A percentile compares a stretch with the other conserved stretches of the same genome.
phyloP scores from a whole-genome alignment of 768 basidiomycete genomes.

The Russula virescens region DNA sequence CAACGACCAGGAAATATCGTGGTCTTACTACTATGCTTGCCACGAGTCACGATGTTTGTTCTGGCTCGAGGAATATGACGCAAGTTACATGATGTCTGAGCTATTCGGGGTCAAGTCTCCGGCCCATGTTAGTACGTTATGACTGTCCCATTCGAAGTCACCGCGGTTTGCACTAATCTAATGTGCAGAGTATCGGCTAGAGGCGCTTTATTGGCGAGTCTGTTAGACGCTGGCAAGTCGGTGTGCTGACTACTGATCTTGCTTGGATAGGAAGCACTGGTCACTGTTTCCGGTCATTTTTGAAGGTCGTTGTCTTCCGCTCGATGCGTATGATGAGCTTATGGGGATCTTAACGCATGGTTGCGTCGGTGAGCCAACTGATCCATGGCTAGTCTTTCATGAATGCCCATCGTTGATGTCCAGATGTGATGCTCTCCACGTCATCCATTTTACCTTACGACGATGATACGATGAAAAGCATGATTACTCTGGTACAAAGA shows the following conservation, averaged over 20 bases:
- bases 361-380: conserved; percentile 36
- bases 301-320: conserved; percentile 6
- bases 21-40: conserved; percentile 48
- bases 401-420: neutral
- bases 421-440: conserved; percentile 18
- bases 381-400: too few species aligned
- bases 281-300: conserved; percentile 28
- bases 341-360: conserved; percentile 35
- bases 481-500: conserved; percentile 13
- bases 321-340: conserved; percentile 28
- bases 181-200: conserved; percentile 24
- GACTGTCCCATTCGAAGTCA: neutral
- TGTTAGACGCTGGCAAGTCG: neutral
- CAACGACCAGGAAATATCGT: conserved; percentile 28
- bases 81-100: conserved; percentile 30
- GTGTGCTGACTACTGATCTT: neutral
- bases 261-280: conserved; percentile 26
- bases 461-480: neutral
- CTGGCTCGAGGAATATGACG: conserved; percentile 44
- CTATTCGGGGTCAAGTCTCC: conserved; percentile 9
- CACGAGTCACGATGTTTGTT: conserved; percentile 44
- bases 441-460: conserved; percentile 17
- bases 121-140: conserved; percentile 21
- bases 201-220: conserved; percentile 27
- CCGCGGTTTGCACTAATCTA: neutral